A percentile compares a stretch with the other conserved stretches of the same genome.
phyloP scores from a whole-genome alignment of 2,329 filamentous ascomycete genomes.

The Lecanoromycetidae sp. region DNA sequence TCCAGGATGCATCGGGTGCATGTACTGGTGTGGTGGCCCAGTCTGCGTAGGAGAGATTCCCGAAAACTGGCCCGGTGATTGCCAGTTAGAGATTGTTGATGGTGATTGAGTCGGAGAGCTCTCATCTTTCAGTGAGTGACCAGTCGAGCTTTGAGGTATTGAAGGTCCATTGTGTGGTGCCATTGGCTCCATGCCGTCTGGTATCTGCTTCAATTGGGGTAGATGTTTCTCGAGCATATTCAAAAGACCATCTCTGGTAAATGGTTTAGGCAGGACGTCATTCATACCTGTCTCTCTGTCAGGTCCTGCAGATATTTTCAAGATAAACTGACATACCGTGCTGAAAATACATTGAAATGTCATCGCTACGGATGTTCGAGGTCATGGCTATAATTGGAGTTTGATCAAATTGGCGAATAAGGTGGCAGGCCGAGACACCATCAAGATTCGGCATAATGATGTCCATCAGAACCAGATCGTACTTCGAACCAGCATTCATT shows the following conservation, averaged over 20 bases:
- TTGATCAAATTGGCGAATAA: slow-evolving; percentile 77
- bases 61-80: slow-evolving; percentile 47
- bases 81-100: slow-evolving; percentile 49
- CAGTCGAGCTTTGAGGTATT: slow-evolving; percentile 38
- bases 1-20: slow-evolving; percentile 29
- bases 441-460: slow-evolving; percentile 97
- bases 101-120: slow-evolving; percentile 52
- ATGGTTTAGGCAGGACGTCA: slow-evolving; percentile 91
- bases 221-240: slow-evolving; percentile 82
- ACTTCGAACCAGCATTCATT: slow-evolving; percentile 54
- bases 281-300: slow-evolving; percentile 64
- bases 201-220: slow-evolving; percentile 62
- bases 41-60: slow-evolving; percentile 45
- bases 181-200: slow-evolving; percentile 40
- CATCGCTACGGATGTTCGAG: slow-evolving; percentile 90
- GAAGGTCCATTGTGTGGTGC: slow-evolving; percentile 34
- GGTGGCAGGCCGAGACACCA: slow-evolving; percentile 84
- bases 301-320: slow-evolving; percentile 13
- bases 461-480: slow-evolving; percentile 70
- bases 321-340: slow-evolving; percentile 55
- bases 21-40: slow-evolving; percentile 32
- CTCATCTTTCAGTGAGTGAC: slow-evolving; percentile 50
- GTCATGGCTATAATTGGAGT: slow-evolving; percentile 96
- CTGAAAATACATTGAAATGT: slow-evolving; percentile 94
- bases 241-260: slow-evolving; percentile 76